These are phyloP conservation scores for Camelina hispida DNA, from an alignment of 345 rosid species.

Conservation along the genomic window DNA sequence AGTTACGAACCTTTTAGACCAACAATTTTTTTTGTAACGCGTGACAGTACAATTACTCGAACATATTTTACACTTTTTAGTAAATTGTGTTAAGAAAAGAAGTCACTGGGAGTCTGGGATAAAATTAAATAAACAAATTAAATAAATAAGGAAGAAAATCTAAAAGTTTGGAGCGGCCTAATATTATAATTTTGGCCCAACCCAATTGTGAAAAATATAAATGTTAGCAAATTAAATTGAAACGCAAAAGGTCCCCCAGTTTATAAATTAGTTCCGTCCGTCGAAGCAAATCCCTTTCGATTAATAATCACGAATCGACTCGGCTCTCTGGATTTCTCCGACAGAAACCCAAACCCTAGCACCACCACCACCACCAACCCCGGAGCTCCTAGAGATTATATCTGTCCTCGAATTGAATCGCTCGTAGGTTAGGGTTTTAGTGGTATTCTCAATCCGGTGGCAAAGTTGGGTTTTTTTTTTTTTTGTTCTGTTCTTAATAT, in stretches of 20 bases:
- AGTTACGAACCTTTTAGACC: no score
- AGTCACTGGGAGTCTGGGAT: background rate
- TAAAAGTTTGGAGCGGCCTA: background rate
- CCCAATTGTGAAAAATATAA: background rate
- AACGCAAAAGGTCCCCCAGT: background rate
- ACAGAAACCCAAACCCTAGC: slow-evolving; percentile 40
- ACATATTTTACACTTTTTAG: no score
- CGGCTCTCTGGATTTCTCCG: slow-evolving; percentile 29
- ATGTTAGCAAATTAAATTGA: background rate
- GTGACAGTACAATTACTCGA: no score
- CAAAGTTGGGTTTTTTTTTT: slow-evolving; percentile 39
- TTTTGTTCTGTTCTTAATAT: background rate
- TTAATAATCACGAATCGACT: slow-evolving; percentile 19
- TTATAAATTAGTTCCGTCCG: background rate
- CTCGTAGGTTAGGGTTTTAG: slow-evolving; percentile 31
- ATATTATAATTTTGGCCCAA: background rate
- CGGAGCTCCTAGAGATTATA: background rate
- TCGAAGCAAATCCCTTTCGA: slow-evolving; percentile 16
- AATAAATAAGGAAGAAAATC: background rate
- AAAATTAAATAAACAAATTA: background rate
- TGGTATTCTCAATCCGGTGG: slow-evolving; percentile 35
- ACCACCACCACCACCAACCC: slow-evolving; percentile 1
- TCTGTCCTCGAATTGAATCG: slow-evolving; percentile 28
- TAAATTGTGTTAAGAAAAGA: background rate
- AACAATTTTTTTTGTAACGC: no score